Base-by-base conservation (phyloP, 2,329 filamentous ascomycete species). In the Phaeosphaeriaceae sp. region DNA sequence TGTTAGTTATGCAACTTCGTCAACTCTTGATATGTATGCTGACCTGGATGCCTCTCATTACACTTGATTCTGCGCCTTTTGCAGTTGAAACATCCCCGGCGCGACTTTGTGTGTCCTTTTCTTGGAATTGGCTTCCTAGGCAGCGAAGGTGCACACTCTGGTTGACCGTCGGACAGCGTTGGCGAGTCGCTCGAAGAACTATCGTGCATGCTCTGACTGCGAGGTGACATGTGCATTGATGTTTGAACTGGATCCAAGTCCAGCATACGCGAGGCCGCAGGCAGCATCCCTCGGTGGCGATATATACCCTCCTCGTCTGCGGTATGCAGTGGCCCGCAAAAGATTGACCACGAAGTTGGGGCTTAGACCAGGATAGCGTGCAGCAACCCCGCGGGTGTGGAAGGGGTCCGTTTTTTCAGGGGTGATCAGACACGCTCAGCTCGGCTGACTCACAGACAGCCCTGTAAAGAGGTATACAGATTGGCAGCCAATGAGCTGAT, bases 41-140 rank as follows among this genome's bases (percentile, higher is more conserved):
- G 19, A 20, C 42, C 42, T 4, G 88, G 88, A 27, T 80, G 83
- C n/a, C 80, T 87, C 73, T 90, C 88, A 76, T 89, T 88, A 71
- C 88, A 90, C 84, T 89, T 90, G 72, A 90, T 89, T 57, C 87
- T 84, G 42, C 88, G 79, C 55, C 84, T 81, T 75, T 90, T 90
- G 78, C 88, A 90, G 71, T 88, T 88, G 73, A 84, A 89, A 74
- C 88, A 90, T 9, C 88, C 88, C 17, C 84, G 80, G 22, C 88
- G 82, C 51, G 86, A 88, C 73, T 90, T 90, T 11, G 86, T 89
- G 62, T 90, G 88, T 0, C 88, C 87, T 60, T 86, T 82, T 54
- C 88, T 67, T 3, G 75, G 75, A 27, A 76, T 75, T 1, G 75
- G 75, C 54, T 73, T 77, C 48, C 73, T 68, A 65, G 70, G 71